Conservation (phyloP, 1,139 yeast species). For the Lodderomyces pseudojiufengensis region DNA sequence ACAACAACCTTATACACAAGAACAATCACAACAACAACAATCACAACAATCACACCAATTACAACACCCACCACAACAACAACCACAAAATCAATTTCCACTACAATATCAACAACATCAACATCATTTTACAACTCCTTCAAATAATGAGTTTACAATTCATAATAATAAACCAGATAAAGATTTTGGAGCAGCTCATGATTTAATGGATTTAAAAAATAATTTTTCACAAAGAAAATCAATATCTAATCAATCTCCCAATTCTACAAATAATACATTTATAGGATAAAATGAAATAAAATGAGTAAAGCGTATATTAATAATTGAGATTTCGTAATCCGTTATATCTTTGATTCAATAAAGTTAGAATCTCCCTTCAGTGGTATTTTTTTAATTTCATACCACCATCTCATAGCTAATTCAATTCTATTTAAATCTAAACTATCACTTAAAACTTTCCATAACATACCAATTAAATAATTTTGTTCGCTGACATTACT, state of each 20-base stretch:
- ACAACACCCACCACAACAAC: slow-evolving; percentile 2
- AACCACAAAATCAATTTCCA: background rate
- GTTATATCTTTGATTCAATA: slow-evolving; percentile 3
- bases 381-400: slow-evolving; percentile 6
- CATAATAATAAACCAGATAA: slow-evolving; percentile 1
- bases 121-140: background rate
- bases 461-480: slow-evolving; percentile 28
- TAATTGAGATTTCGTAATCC: too few relatives aligned
- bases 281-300: background rate
- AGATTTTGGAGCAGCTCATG: slow-evolving; percentile 12
- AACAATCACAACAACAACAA: background rate
- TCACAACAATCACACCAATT: background rate
- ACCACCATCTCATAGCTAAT: slow-evolving; percentile 40
- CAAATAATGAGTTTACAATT: background rate
- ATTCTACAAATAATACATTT: slow-evolving; percentile 1
- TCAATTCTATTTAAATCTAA: slow-evolving; percentile 60
- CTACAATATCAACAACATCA: too few relatives aligned
- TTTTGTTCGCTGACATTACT: slow-evolving; percentile 35
- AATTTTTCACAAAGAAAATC: background rate
- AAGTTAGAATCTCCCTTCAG: background rate
- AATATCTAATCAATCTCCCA: too few relatives aligned
- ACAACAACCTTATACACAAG: background rate
- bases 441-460: slow-evolving; percentile 44
- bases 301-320: background rate
- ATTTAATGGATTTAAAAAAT: slow-evolving; percentile 12